Base-by-base conservation (phyloP, 768 basidiomycete genomes). In the Dacryopinax primogenitus region DNA sequence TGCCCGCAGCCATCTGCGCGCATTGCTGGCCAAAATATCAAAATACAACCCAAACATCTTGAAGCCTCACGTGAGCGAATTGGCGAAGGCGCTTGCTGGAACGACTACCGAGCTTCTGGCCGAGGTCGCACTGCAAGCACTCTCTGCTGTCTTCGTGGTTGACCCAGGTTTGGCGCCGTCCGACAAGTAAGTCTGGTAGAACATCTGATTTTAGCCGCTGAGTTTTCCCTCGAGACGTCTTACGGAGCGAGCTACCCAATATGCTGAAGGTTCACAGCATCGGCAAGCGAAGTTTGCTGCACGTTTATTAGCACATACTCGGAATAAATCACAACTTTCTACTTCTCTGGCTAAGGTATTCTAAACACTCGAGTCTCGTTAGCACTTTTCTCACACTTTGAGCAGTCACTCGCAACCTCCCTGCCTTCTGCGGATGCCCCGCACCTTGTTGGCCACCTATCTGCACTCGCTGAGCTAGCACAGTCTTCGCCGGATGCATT, bases 261-360 rank as follows among this genome's bases (percentile, higher is more conserved):
- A 30, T 30, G 86, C 82, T 0, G 70, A 85, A 33, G 83, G 83
- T 28, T 79, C 82, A 2, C 82, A 87, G 63, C 76, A 78, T 28
- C 80, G 82, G 23, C 84, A 86, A 67, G 88, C 91, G 21, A 97
- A 97, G 73, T 94, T 90, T 73, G 88, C 92, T 1, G 84, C 89
- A 1, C 82, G 92, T 23, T 78, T 89, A 34, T 71, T 95, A 23
- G 82, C 86, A 0, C 81, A 80, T 63, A 79, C 79, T 37, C 83
- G 81, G 69, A 79, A 83, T 47, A 77, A 81, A 15, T 78, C 79
- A 6, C 77, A 81, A 1, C 67, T 78, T 0, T 84, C 86, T 67
- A 71, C 73, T 0, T 75, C 82, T 11, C 77, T 90, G 11, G 78
- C 92, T 33, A 83, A 88, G 69, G 93, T 92, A 68, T 62, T 73